Evolutionary conservation across 2,329 filamentous ascomycete species (phyloP).

Genomic region (Pseudogymnoascus sp.): DNA sequence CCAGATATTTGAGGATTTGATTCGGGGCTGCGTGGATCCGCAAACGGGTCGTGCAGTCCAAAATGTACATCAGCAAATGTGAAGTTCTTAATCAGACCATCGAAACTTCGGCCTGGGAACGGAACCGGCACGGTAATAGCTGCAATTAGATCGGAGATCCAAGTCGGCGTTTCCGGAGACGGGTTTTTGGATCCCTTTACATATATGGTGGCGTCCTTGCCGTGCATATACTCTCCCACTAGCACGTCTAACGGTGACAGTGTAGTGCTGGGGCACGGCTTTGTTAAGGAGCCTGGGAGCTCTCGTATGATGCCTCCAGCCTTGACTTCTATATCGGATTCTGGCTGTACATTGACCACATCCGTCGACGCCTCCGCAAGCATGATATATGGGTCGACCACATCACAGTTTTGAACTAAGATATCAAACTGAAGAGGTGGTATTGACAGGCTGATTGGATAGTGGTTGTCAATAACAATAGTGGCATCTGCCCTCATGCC

Average conservation of each 20-base stretch:
- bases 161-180: constrained; percentile 61
- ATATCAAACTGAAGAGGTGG: constrained; percentile 79
- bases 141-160: constrained; percentile 72
- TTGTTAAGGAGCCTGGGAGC: constrained; percentile 64
- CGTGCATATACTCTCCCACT: constrained; percentile 72
- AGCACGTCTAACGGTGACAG: constrained; percentile 80
- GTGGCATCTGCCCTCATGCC: constrained; percentile 76
- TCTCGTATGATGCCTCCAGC: constrained; percentile 64
- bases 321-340: constrained; percentile 56
- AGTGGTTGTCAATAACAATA: constrained; percentile 63
- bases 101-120: constrained; percentile 73
- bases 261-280: constrained; percentile 64
- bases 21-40: constrained; percentile 64
- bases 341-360: constrained; percentile 57
- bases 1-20: constrained; percentile 74
- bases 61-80: constrained; percentile 81
- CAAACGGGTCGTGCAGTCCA: constrained; percentile 69
- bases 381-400: constrained; percentile 63
- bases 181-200: constrained; percentile 68
- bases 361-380: constrained; percentile 69
- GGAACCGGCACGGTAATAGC: constrained; percentile 78
- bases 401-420: constrained; percentile 71
- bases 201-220: constrained; percentile 69
- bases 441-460: constrained; percentile 66
- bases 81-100: constrained; percentile 79